Evolutionary conservation across 1,284 basidiomycete genomes (phyloP).

Genomic region (Pyrrhoderma noxium): DNA sequence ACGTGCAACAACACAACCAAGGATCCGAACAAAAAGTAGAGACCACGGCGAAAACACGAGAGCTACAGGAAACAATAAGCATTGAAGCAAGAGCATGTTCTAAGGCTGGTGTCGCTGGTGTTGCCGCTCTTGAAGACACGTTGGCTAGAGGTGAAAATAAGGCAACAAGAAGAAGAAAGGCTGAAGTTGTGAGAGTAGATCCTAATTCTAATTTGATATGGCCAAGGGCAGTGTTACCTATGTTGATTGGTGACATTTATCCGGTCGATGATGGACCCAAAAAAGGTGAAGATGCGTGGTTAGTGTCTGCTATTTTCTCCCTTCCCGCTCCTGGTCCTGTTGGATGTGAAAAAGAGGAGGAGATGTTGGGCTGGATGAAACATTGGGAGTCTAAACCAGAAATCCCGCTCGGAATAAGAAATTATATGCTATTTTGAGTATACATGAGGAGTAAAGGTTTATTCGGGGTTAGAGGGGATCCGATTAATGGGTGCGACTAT

Average conservation of each 20-base stretch:
- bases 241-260: slow-evolving; percentile 43
- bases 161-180: slow-evolving; percentile 24
- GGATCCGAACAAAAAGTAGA: too few relatives aligned
- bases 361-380: too few relatives aligned
- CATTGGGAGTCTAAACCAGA: neutral
- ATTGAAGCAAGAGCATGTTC: slow-evolving; percentile 48
- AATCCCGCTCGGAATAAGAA: too few relatives aligned
- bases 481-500: too few relatives aligned
- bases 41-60: too few relatives aligned
- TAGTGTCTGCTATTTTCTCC: slow-evolving; percentile 66
- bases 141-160: slow-evolving; percentile 10
- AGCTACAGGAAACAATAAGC: too few relatives aligned
- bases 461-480: too few relatives aligned
- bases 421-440: too few relatives aligned
- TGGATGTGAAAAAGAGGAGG: too few relatives aligned
- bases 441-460: too few relatives aligned
- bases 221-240: slow-evolving; percentile 60
- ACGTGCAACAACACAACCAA: too few relatives aligned
- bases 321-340: slow-evolving; percentile 35
- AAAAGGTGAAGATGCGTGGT: slow-evolving; percentile 39
- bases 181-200: slow-evolving; percentile 55
- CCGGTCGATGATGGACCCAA: slow-evolving; percentile 23
- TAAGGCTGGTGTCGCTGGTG: slow-evolving; percentile 54
- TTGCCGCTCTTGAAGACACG: slow-evolving; percentile 41
- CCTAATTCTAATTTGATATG: slow-evolving; percentile 70